A percentile compares a stretch with the other conserved stretches of the same genome.
phyloP scores from a whole-genome alignment of 805 yeast species.

The Ascoidea tarda region DNA sequence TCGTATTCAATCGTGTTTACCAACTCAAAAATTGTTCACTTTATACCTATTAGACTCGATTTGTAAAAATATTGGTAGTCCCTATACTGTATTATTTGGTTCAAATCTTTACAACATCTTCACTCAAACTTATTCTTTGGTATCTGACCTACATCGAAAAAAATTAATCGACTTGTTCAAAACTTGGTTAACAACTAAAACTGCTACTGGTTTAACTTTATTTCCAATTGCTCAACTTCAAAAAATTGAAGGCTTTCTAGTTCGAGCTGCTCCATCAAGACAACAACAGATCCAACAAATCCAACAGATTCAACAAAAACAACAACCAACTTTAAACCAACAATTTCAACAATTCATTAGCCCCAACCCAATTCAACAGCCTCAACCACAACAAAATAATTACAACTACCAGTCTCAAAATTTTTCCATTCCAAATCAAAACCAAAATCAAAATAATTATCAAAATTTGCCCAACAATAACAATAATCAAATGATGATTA shows the following conservation, averaged over 20 bases:
- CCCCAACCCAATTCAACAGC: background rate
- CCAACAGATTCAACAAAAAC: background rate
- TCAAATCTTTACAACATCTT: conserved; percentile 55
- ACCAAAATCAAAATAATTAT: too few relatives aligned
- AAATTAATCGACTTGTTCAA: conserved; percentile 67
- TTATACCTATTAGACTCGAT: conserved; percentile 83
- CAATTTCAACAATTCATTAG: background rate
- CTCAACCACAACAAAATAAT: background rate
- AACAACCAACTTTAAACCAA: conserved; percentile 1
- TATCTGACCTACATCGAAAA: conserved; percentile 58
- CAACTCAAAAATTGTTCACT: conserved; percentile 72
- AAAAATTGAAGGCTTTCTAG: conserved; percentile 61
- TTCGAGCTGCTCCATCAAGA: conserved; percentile 29
- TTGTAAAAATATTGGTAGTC: conserved; percentile 80
- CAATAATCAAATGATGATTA: too few relatives aligned
- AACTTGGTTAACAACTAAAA: conserved; percentile 71
- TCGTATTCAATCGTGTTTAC: conserved; percentile 65
- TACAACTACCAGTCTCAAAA: background rate
- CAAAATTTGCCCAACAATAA: background rate
- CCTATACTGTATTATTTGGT: conserved; percentile 72
- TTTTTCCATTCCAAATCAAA: background rate
- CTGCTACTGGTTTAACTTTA: conserved; percentile 49
- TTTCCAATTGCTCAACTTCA: conserved; percentile 60
- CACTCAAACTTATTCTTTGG: conserved; percentile 65
- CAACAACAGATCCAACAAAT: conserved; percentile 17